phyloP scores from a whole-genome alignment of 2,329 filamentous ascomycete genomes.

The Stagonosporopsis tanaceti region DNA sequence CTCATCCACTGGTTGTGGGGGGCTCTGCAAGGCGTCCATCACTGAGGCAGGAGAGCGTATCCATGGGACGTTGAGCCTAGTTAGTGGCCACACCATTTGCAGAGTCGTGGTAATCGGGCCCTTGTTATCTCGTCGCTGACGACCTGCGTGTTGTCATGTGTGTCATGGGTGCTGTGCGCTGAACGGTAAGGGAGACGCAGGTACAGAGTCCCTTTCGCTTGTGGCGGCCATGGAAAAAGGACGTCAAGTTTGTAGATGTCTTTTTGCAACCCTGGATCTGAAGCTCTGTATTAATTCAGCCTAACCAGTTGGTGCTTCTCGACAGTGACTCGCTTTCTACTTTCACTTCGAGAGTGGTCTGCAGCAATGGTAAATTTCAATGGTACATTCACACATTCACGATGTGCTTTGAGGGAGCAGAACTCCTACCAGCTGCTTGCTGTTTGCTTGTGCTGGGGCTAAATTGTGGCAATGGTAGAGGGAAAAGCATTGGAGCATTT shows the following conservation, averaged over 20 bases:
- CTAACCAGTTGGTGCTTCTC: too few species aligned
- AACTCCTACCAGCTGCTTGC: too few species aligned
- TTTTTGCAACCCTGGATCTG: background rate
- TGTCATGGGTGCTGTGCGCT: slow-evolving; percentile 2
- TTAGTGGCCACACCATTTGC: background rate
- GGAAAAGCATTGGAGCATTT: too few species aligned
- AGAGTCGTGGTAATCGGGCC: background rate
- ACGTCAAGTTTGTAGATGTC: background rate
- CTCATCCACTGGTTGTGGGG: background rate
- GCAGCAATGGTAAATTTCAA: too few species aligned
- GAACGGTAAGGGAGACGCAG: slow-evolving; percentile 8
- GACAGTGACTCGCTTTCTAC: too few species aligned
- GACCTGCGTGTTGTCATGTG: background rate
- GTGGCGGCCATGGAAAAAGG: background rate
- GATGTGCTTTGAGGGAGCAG: too few species aligned
- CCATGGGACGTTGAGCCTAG: background rate
- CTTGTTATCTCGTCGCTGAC: background rate
- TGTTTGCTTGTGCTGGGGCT: too few species aligned
- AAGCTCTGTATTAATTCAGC: background rate
- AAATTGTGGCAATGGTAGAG: too few species aligned
- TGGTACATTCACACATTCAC: too few species aligned
- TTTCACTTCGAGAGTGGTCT: too few species aligned
- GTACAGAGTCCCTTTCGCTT: background rate
- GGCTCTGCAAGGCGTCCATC: background rate
- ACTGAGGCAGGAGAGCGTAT: background rate